Evolutionary conservation across 208 protist species (phyloP), one percentile per base, ranked within the genome.

Genomic region (Kentomonas sorsogonicus): DNA sequence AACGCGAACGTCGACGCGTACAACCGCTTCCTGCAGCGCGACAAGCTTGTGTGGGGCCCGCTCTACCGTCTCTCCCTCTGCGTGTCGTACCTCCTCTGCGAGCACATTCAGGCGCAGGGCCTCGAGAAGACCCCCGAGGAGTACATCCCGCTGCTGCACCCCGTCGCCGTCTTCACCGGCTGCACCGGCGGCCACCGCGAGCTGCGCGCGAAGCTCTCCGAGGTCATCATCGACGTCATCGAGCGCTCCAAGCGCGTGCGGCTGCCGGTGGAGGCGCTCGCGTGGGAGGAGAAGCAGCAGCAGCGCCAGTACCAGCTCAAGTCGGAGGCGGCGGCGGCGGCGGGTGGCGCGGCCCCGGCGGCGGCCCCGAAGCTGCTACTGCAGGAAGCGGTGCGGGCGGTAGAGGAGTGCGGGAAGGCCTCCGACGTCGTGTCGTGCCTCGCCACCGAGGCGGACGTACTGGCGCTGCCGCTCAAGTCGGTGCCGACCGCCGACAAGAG

Each of bases 121-220:
- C 70, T 77, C 23, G 68, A 88, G 52, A 60, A 69, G 20, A 55
- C 88, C 4, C 74, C 86, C 0, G 63, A 69, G 43, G 48, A 68
- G 13, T 78, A 86, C 26, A 63, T 86, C 33, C 58, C 66, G 0
- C 77, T 93, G 26, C 72, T 89, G 18, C 68, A 77, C 25, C 72
- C 79, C 3, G 77, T 89, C 6, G 72, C 81, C 11, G 31, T 69
- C n/a, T 83, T 93, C 47, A 47, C 79, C 2, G 70, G 74, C 1
- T 93, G 81, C 63, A 53, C 66, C n/a, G 82, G 81, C 9, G 86
- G 86, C 18, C 82, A 93, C 53, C 76, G 77, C 1, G 81, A 93
- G 72, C 65, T 93, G 66, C 71, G 77, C 2, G 53, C 56, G 30
- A 78, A 83, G 46, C 58, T 88, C 26, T 56, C 59, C 23, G 55